Conservation (phyloP, 1,139 yeast genomes). For the Pichia sp. region DNA sequence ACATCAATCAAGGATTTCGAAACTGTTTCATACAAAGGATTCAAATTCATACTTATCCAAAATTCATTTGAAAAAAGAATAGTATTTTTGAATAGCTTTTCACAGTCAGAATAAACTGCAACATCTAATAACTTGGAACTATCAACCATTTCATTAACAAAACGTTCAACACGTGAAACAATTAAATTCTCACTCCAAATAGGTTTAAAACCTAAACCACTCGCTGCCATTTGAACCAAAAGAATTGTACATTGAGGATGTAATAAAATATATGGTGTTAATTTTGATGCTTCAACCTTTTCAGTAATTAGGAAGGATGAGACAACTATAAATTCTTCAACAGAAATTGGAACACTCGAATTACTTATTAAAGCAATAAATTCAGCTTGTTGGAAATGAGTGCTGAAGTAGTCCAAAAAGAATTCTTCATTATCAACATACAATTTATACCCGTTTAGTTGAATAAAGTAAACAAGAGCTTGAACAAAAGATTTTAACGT, state of each 20-base stretch:
- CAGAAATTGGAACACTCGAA: conserved; percentile 7
- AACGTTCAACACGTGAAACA: conserved; percentile 14
- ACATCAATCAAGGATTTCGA: conserved; percentile 8
- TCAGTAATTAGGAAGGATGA: conserved; percentile 15
- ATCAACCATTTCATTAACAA: conserved; percentile 28
- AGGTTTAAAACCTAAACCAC: conserved; percentile 16
- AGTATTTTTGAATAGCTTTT: conserved; percentile 15
- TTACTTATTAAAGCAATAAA: conserved; percentile 13
- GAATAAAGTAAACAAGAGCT: conserved; percentile 37
- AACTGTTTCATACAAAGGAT: conserved; percentile 10
- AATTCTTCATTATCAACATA: conserved; percentile 33
- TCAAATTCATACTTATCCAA: conserved; percentile 21
- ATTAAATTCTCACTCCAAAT: conserved; percentile 21
- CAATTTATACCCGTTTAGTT: conserved; percentile 36
- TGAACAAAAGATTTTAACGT: conserved; percentile 28
- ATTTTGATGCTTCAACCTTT: conserved; percentile 3
- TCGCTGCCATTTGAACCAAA: conserved; percentile 27
- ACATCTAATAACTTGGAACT: conserved; percentile 15
- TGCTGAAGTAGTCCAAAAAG: conserved; percentile 30
- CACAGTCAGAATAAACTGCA: conserved; percentile 19
- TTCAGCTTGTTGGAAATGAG: conserved; percentile 16
- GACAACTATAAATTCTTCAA: conserved; percentile 19
- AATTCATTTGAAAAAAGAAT: conserved; percentile 22
- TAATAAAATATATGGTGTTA: conserved; percentile 16
- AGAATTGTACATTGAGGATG: conserved; percentile 22